phyloP scores from a whole-genome alignment of 176 grass and related monocot genomes.

The Aechmea fasciata region DNA sequence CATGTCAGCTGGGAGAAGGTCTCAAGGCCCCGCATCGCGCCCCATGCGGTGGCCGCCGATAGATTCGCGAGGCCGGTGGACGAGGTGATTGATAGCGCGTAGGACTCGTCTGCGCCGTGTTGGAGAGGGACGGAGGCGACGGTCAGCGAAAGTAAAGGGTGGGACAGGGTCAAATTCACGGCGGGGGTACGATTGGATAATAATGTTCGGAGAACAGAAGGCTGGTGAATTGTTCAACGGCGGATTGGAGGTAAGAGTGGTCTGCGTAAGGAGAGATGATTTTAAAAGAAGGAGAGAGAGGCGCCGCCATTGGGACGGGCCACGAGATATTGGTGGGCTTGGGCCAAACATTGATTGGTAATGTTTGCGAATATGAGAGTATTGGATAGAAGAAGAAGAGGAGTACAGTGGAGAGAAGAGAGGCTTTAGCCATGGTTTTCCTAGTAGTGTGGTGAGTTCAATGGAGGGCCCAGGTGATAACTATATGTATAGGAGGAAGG shows the following conservation, averaged over 20 bases:
- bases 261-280: neutral
- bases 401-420: neutral
- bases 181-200: neutral
- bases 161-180: neutral
- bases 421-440: neutral
- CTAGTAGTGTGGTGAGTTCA: neutral
- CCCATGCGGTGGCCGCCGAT: conserved; percentile 13
- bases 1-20: conserved; percentile 26
- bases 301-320: neutral
- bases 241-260: conserved; percentile 4
- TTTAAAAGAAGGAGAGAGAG: conserved; percentile 17
- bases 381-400: neutral
- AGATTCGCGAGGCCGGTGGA: conserved; percentile 1
- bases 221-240: conserved; percentile 7
- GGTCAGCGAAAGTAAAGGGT: neutral
- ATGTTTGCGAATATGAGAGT: neutral
- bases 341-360: conserved; percentile 18
- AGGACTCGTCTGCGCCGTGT: conserved; percentile 20
- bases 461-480: neutral
- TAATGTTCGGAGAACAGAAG: conserved; percentile 11
- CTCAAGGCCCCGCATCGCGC: conserved; percentile 23
- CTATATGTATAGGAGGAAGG: too few relatives aligned
- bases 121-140: conserved; percentile 8
- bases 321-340: conserved; percentile 17
- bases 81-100: conserved; percentile 10